phyloP scores from a whole-genome alignment of 2,329 filamentous ascomycete genomes.

The Aureobasidium sp. region DNA sequence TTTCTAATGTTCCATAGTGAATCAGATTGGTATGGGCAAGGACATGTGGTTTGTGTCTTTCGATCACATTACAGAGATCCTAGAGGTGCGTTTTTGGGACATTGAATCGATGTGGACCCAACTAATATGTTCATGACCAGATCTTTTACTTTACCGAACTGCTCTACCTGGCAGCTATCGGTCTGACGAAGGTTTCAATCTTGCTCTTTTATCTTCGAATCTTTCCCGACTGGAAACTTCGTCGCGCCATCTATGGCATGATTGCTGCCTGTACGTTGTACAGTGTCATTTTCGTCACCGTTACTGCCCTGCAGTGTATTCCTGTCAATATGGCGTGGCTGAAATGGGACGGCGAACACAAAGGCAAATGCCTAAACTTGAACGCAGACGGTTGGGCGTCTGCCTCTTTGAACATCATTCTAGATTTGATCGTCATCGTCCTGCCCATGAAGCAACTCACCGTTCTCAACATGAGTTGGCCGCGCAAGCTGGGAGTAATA shows the following conservation, averaged over 20 bases:
- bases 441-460: slow-evolving; percentile 13
- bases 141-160: slow-evolving; percentile 14
- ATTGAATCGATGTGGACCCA: too few species aligned
- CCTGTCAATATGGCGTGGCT: slow-evolving; percentile 11
- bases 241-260: slow-evolving; percentile 20
- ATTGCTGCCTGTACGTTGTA: slow-evolving; percentile 20
- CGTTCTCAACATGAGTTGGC: slow-evolving; percentile 12
- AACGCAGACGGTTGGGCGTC: slow-evolving; percentile 10
- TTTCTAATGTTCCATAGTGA: slow-evolving; percentile 19
- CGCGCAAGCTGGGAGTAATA: slow-evolving; percentile 11
- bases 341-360: background rate
- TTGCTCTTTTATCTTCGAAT: slow-evolving; percentile 28
- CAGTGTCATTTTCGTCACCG: background rate
- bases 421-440: slow-evolving; percentile 14
- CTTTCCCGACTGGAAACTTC: slow-evolving; percentile 25
- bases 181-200: slow-evolving; percentile 28
- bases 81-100: background rate
- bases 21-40: slow-evolving; percentile 19
- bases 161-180: slow-evolving; percentile 24
- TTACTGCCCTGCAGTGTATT: slow-evolving; percentile 10
- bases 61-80: slow-evolving; percentile 16
- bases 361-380: slow-evolving; percentile 10
- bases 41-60: slow-evolving; percentile 18
- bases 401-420: slow-evolving; percentile 14
- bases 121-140: background rate